Percentiles rank a stretch among this genome's conserved stretches.
Evolutionary conservation across 1,284 basidiomycete species (phyloP).

Genomic region (Cutaneotrichosporon sp.): DNA sequence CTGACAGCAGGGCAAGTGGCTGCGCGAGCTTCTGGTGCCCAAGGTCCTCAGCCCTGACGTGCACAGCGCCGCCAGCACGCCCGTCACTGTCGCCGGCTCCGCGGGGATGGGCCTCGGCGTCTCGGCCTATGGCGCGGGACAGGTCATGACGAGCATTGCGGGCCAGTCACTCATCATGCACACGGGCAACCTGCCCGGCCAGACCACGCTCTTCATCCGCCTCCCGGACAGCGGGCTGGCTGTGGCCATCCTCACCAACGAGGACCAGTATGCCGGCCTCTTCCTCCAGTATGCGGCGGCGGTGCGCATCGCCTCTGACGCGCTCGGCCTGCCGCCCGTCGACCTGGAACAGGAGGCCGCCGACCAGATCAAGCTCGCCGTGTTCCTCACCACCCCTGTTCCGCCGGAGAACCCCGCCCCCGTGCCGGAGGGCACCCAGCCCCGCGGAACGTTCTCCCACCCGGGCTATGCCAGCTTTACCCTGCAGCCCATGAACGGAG

Average conservation of each 20-base stretch:
- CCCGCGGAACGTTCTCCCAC: background rate
- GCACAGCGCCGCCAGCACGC: no score
- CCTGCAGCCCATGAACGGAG: background rate
- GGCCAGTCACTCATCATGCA: conserved; percentile 24
- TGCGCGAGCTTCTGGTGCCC: no score
- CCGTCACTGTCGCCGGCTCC: no score
- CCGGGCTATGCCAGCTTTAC: background rate
- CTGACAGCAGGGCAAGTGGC: no score
- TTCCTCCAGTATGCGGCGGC: no score
- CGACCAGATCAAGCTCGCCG: background rate
- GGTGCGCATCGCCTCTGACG: background rate
- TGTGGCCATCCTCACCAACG: conserved; percentile 29
- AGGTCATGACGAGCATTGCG: conserved; percentile 16
- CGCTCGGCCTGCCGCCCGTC: background rate
- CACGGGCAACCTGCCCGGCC: conserved; percentile 24
- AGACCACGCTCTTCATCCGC: conserved; percentile 18
- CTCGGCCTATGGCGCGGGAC: conserved; percentile 23
- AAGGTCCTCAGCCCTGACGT: no score
- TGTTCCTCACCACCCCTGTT: background rate
- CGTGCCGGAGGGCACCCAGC: background rate
- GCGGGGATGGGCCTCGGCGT: no score
- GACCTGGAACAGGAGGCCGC: background rate
- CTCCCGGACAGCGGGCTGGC: conserved; percentile 20
- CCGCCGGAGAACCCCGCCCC: background rate
- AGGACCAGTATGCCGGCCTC: background rate